Conservation (phyloP, 257 asterid species). For the Nicotiana knightiana region DNA sequence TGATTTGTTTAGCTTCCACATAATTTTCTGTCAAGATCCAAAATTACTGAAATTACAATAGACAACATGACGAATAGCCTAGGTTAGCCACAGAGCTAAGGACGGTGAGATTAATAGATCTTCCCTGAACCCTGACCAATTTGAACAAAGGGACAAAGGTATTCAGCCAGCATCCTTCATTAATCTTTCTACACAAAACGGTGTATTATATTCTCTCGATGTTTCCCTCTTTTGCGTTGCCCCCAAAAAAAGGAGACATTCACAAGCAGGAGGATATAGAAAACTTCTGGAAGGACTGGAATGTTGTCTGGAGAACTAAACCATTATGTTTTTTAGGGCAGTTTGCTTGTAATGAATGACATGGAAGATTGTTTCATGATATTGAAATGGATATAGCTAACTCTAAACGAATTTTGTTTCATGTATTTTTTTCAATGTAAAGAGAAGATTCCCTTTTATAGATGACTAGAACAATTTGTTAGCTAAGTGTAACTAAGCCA, state of each 20-base stretch:
- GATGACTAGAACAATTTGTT: neutral
- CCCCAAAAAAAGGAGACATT: neutral
- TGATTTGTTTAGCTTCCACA: slow-evolving; percentile 99
- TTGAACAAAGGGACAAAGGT: slow-evolving; percentile 4
- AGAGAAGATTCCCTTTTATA: neutral
- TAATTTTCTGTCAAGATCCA: slow-evolving; percentile 86
- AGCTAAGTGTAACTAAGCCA: neutral
- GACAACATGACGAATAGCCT: slow-evolving; percentile 15
- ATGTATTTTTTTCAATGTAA: neutral
- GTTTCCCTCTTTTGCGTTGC: neutral
- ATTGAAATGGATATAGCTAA: neutral
- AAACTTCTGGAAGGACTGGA: neutral
- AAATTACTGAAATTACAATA: slow-evolving; percentile 28
- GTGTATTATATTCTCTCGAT: neutral
- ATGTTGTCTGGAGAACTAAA: neutral
- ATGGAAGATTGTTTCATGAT: neutral
- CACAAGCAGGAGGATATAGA: neutral
- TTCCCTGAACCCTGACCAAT: neutral
- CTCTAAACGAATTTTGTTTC: neutral
- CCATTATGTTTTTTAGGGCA: neutral
- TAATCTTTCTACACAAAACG: neutral
- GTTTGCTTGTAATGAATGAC: neutral
- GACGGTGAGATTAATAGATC: neutral
- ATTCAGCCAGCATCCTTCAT: neutral
- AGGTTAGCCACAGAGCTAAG: neutral